Base-by-base conservation (phyloP, 768 basidiomycete species). In the Tricholoma hemisulphureum region DNA sequence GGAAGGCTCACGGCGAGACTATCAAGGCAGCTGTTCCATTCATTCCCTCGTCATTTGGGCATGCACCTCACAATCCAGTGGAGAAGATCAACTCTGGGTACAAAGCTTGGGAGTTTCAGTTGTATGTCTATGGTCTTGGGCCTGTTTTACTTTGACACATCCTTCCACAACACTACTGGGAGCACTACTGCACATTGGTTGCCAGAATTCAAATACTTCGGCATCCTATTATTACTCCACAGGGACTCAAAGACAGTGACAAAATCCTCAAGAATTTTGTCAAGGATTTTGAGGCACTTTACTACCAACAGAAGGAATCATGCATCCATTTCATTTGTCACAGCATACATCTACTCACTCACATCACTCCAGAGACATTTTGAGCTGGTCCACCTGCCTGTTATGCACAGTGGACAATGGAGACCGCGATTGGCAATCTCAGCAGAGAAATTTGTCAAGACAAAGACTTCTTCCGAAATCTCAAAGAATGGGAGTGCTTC, bases 1-100 rank as follows among this genome's bases (percentile, higher is more conserved):
- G 60, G 60, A 41, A 61, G 10, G 46, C 51, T 35, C 60, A 61
- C 58, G 58, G 63, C 7, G 45, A 54, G 26, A 52, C 56, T 29
- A 54, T 63, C 32, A 59, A 37, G 9, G 18, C 46, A 23, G 32
- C 29, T 6, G 58, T 35, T 3, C 52, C 45, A 21, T 63, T 46
- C 50, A 28, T 63, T 24, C 59, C 61, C n/a, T 55, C 51, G n/a
- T n/a, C n/a, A n/a, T n/a, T n/a, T n/a, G n/a, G n/a, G n/a, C 51
- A 59, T 2, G 61, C 71, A 31, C 74, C 73, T 13, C 64, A 69
- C 2, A 73, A 75, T 54, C 67, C 67, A 16, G 68, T 67, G 4
- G 57, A 69, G 26, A 74, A 74, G 48, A 61, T 73, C 11, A 67
- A 65, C 29, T 68, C 65, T 21, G 70, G 69, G 6, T 73, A 71